A percentile compares a stretch with the other conserved stretches of the same genome.
Evolutionary conservation across 2,329 filamentous ascomycete species (phyloP).

Genomic region (Stylonectria norvegica): DNA sequence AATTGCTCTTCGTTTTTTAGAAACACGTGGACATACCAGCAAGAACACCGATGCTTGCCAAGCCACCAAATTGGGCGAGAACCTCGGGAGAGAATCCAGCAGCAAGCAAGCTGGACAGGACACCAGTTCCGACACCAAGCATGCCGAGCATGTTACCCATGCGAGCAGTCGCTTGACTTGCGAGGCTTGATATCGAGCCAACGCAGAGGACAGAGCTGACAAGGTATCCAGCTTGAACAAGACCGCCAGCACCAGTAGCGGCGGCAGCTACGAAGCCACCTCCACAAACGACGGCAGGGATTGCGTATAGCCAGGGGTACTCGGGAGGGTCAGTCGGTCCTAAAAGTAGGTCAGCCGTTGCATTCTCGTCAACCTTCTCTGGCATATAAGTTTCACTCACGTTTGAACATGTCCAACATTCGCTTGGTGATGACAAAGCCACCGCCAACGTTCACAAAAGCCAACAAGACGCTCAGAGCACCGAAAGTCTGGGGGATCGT

Average conservation of each 20-base stretch:
- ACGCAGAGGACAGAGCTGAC: slow-evolving; percentile 84
- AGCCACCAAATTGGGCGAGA: slow-evolving; percentile 72
- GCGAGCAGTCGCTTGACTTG: slow-evolving; percentile 77
- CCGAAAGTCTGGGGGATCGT: slow-evolving; percentile 78
- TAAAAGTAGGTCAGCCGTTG: slow-evolving; percentile 24
- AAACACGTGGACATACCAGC: slow-evolving; percentile 51
- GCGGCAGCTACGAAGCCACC: slow-evolving; percentile 79
- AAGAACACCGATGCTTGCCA: slow-evolving; percentile 69
- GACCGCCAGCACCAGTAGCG: slow-evolving; percentile 74
- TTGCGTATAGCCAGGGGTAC: slow-evolving; percentile 81
- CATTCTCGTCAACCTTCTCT: no score
- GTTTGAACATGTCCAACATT: slow-evolving; percentile 90
- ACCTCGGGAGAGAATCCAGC: slow-evolving; percentile 78
- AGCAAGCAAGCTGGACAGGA: slow-evolving; percentile 76
- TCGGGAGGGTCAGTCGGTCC: slow-evolving; percentile 81
- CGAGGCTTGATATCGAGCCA: slow-evolving; percentile 74
- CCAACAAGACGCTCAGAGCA: slow-evolving; percentile 74
- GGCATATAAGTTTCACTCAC: slow-evolving; percentile 43
- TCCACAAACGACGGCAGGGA: slow-evolving; percentile 73
- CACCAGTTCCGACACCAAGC: slow-evolving; percentile 77
- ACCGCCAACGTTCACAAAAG: slow-evolving; percentile 84
- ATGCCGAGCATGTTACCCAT: slow-evolving; percentile 85
- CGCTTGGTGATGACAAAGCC: slow-evolving; percentile 90
- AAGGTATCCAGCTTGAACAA: slow-evolving; percentile 84
- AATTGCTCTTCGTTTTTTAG: no score